These are phyloP conservation scores for Collybia mongolica DNA, from an alignment of 768 basidiomycete species.

Conservation along the genomic window DNA sequence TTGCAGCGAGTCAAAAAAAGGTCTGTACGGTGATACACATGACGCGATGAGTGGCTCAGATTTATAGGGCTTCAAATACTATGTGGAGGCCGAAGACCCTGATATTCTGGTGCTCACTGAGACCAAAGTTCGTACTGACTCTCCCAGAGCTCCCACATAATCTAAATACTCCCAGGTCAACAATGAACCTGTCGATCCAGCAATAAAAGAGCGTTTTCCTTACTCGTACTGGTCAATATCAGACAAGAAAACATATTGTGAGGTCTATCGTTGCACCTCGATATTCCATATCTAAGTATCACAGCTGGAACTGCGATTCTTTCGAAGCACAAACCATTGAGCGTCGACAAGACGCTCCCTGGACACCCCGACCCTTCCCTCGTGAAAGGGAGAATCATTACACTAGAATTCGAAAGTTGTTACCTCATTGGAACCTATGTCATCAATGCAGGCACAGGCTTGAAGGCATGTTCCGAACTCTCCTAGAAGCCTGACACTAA, in stretches of 20 bases:
- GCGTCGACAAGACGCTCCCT: slow-evolving; percentile 65
- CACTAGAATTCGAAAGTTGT: slow-evolving; percentile 71
- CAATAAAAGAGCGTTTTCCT: slow-evolving; percentile 58
- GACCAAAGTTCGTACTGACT: slow-evolving; percentile 60
- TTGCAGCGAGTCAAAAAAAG: slow-evolving; percentile 78
- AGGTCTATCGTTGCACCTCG: slow-evolving; percentile 15
- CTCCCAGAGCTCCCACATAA: not conserved
- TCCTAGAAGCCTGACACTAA: not conserved
- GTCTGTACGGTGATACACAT: slow-evolving; percentile 28
- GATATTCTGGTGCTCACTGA: slow-evolving; percentile 85
- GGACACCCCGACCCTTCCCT: slow-evolving; percentile 63
- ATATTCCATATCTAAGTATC: not conserved
- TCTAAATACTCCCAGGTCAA: slow-evolving; percentile 55
- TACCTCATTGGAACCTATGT: slow-evolving; percentile 83
- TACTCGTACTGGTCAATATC: slow-evolving; percentile 77
- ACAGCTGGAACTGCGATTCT: slow-evolving; percentile 83
- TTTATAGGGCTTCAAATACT: slow-evolving; percentile 71
- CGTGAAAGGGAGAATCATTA: slow-evolving; percentile 78
- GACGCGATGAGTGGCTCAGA: slow-evolving; percentile 1
- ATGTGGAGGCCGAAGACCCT: slow-evolving; percentile 84
- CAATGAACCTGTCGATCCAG: slow-evolving; percentile 59
- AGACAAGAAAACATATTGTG: slow-evolving; percentile 77
- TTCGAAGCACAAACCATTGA: slow-evolving; percentile 72
- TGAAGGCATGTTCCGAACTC: slow-evolving; percentile 53
- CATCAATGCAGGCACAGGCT: slow-evolving; percentile 73